Base-by-base conservation (phyloP, 1,139 yeast genomes). In the Scheffersomyces titani region DNA sequence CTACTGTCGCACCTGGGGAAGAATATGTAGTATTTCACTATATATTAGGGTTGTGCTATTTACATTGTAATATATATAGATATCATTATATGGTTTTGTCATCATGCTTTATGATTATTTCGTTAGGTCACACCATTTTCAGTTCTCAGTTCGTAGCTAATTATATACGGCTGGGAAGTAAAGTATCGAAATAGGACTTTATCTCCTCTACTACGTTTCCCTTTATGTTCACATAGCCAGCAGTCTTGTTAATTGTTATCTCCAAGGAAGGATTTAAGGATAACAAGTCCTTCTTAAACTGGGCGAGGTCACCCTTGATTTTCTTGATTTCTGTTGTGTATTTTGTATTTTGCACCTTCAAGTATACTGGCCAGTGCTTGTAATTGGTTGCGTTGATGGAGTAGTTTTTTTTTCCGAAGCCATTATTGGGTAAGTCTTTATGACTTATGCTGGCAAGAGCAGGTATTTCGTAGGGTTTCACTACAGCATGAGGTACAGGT, bases 341-440 rank as follows among this genome's bases (percentile, higher is more conserved):
- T 56, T 82, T 82, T 36, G 87, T 83, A 56, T 84, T 81, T 73
- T 77, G 82, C 57, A 79, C 69, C 59, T 87, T 88, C 58, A 81
- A 77, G 70, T 89, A 89, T 0, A 89, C 87, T 36, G 94, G 94
- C 72, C 90, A 77, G 67, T 87, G 86, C 5, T 90, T 89, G 55
- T 76, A 80, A 24, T 80, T 73, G 11, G 90, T 79, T 70, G 88
- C 85, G 49, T 76, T 71, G 45, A 89, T 73, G 65, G 68, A 74
- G 69, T 89, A 89, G 49, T 71, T 71, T 7, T 73, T 66, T 21
- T 67, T 65, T 9, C 85, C 87, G 63, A 83, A 83, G 2, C 76
- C 71, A 50, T 75, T 71, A 54, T 77, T 76, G 21, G 80, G 79
- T 50, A 77, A 68, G 36, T 76, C 76, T 19, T 59, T 55, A 51